Evolutionary conservation across 208 protist genomes (phyloP).

Genomic region (Leishmania guyanensis): DNA sequence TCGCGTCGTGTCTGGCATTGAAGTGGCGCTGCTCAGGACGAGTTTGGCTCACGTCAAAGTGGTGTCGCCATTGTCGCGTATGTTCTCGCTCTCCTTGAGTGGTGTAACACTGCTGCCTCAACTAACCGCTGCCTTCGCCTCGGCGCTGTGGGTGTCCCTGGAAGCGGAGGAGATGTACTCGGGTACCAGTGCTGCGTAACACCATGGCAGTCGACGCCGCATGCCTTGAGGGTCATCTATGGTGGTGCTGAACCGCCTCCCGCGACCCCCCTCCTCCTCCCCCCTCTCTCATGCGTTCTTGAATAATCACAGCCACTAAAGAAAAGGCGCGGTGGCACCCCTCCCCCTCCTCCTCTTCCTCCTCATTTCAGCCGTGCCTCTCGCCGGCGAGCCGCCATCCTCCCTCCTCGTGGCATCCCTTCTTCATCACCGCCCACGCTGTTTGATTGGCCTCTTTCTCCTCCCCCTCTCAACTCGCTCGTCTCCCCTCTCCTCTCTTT

Average conservation of each 20-base stretch:
- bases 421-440: background rate
- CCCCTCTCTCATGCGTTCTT: background rate
- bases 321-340: background rate
- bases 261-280: background rate
- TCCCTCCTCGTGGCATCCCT: background rate
- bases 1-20: conserved; percentile 9
- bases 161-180: conserved; percentile 21
- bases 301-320: background rate
- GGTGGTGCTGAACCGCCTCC: background rate
- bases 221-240: background rate
- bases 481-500: background rate
- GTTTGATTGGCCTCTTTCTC: background rate
- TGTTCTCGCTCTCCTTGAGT: conserved; percentile 1
- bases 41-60: background rate
- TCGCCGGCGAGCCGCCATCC: background rate
- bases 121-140: conserved; percentile 14
- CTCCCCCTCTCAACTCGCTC: background rate
- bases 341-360: background rate
- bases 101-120: background rate
- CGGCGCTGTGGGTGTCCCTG: conserved; percentile 23
- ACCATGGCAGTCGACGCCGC: background rate
- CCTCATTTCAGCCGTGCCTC: background rate
- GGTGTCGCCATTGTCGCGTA: background rate
- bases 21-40: background rate
- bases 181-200: background rate